Evolutionary conservation across 73 alveolate species (phyloP).

Genomic region (Paramecium pentaurelia): DNA sequence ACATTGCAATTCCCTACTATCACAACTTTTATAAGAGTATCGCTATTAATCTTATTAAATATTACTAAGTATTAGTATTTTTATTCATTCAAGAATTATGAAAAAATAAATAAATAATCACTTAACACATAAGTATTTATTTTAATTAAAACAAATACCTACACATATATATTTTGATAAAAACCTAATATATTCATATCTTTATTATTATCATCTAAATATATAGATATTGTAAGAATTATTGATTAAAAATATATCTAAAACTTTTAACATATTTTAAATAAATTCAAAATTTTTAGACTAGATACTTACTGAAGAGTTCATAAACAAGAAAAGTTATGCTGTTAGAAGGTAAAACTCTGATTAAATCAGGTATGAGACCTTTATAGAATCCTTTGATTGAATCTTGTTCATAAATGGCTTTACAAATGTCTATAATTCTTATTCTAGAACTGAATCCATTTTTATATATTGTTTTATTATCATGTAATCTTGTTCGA

Average conservation of each 20-base stretch:
- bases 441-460: background rate
- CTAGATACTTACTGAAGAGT: constrained; percentile 20
- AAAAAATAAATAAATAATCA: background rate
- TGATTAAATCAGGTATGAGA: constrained; percentile 52
- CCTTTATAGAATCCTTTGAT: constrained; percentile 56
- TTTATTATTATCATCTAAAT: too few species aligned
- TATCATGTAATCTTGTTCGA: constrained; percentile 57
- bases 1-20: constrained; percentile 11
- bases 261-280: background rate
- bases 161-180: too few species aligned
- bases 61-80: background rate
- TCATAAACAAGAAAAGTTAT: constrained; percentile 60
- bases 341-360: constrained; percentile 54
- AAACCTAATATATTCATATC: background rate
- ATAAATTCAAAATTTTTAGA: background rate
- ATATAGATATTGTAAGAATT: background rate
- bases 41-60: background rate
- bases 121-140: background rate
- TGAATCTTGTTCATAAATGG: constrained; percentile 25
- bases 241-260: background rate
- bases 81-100: background rate
- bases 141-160: too few species aligned
- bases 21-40: background rate
- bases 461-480: background rate
- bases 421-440: constrained; percentile 16